phyloP scores from a whole-genome alignment of 306 rosid species.

The Begonia masoniana region DNA sequence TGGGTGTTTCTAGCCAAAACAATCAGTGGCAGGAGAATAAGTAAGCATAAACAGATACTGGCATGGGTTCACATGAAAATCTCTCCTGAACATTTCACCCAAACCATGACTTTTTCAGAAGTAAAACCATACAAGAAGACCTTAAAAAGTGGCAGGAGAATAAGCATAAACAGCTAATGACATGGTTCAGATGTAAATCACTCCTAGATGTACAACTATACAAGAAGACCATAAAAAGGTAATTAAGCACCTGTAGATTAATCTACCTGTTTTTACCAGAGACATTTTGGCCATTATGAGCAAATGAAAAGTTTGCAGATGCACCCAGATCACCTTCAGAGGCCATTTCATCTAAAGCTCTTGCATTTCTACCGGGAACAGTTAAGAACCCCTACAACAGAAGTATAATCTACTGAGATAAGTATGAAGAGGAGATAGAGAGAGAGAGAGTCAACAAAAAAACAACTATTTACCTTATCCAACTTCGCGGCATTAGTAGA shows the following conservation, averaged over 20 bases:
- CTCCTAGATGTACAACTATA: too few species aligned
- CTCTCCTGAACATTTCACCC: too few species aligned
- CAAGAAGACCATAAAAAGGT: too few species aligned
- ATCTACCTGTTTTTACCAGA: constrained; percentile 28
- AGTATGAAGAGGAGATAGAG: background rate
- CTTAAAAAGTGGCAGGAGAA: too few species aligned
- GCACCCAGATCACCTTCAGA: constrained; percentile 19
- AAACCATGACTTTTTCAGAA: too few species aligned
- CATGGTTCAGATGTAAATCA: too few species aligned
- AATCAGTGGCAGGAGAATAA: too few species aligned
- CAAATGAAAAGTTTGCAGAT: constrained; percentile 17
- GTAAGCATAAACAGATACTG: too few species aligned
- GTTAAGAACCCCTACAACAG: constrained; percentile 16
- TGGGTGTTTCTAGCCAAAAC: too few species aligned
- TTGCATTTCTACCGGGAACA: constrained; percentile 10
- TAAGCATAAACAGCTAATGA: too few species aligned
- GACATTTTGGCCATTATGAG: constrained; percentile 11
- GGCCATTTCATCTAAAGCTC: constrained; percentile 6
- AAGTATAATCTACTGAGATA: background rate
- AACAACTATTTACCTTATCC: constrained; percentile 20
- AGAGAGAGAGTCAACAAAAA: background rate
- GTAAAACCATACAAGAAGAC: too few species aligned
- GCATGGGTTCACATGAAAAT: too few species aligned
- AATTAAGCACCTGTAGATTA: background rate
- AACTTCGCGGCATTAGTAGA: constrained; percentile 10